phyloP scores from a whole-genome alignment of 805 yeast genomes.

The Cyberlindnera sargentensis region DNA sequence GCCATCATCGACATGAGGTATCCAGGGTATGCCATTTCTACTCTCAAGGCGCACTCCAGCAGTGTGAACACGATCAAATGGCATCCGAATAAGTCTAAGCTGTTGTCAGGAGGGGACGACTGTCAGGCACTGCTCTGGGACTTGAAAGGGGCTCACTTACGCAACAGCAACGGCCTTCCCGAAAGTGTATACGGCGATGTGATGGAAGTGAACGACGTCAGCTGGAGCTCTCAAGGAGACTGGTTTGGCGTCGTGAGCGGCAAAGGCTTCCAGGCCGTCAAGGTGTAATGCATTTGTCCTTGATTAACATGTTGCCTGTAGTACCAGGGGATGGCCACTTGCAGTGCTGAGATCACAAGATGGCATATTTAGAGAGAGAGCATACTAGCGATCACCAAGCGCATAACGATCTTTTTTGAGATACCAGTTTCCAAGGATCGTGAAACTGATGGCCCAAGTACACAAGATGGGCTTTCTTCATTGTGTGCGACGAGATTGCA shows the following conservation, averaged over 20 bases:
- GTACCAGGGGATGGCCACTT: too few species aligned
- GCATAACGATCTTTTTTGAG: too few species aligned
- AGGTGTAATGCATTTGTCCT: not conserved
- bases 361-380: too few species aligned
- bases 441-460: too few species aligned
- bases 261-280: conserved; percentile 29
- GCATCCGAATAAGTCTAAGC: conserved; percentile 69
- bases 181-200: conserved; percentile 51
- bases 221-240: conserved; percentile 67
- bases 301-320: too few species aligned
- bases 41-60: conserved; percentile 59
- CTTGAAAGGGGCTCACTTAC: conserved; percentile 20
- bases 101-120: conserved; percentile 64
- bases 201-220: conserved; percentile 67
- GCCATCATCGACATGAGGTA: conserved; percentile 76
- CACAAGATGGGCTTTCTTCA: too few species aligned
- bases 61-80: conserved; percentile 71
- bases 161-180: conserved; percentile 19
- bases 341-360: too few species aligned
- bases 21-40: conserved; percentile 77
- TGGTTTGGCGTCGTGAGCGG: conserved; percentile 65
- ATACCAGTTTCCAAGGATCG: too few species aligned
- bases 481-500: too few species aligned
- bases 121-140: conserved; percentile 73
- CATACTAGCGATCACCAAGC: too few species aligned